Evolutionary conservation across 805 yeast species (phyloP).

Genomic region (Yamadazyma olivae): DNA sequence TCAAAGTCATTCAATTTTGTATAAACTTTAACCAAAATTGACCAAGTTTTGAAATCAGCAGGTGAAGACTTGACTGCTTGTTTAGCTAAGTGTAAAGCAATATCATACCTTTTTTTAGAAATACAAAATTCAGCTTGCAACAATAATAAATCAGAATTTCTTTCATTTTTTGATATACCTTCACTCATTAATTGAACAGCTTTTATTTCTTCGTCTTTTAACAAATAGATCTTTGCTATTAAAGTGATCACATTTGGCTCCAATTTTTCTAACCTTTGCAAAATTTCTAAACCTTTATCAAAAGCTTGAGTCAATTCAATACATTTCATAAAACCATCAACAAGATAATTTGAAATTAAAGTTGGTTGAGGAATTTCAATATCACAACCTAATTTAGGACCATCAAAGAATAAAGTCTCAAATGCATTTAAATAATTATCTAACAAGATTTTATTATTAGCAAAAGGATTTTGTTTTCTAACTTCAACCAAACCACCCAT

Average conservation of each 20-base stretch:
- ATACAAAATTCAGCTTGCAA: constrained; percentile 59
- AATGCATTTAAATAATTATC: constrained; percentile 58
- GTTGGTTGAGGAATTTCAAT: constrained; percentile 71
- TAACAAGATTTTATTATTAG: constrained; percentile 34
- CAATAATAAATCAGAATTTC: constrained; percentile 53
- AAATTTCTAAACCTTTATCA: constrained; percentile 57
- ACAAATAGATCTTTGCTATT: constrained; percentile 49
- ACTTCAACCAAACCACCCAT: constrained; percentile 73
- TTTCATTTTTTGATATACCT: constrained; percentile 46
- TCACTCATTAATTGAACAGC: constrained; percentile 52
- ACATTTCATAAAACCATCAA: constrained; percentile 67
- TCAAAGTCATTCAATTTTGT: constrained; percentile 64
- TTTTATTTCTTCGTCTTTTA: constrained; percentile 57
- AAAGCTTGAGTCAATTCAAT: constrained; percentile 64
- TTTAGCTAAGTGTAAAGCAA: constrained; percentile 57
- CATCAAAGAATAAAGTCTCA: constrained; percentile 62
- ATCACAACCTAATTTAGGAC: constrained; percentile 61
- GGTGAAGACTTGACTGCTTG: constrained; percentile 72
- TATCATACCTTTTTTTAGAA: constrained; percentile 48
- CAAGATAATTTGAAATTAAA: constrained; percentile 60
- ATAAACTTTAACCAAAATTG: constrained; percentile 60
- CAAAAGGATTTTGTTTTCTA: constrained; percentile 76
- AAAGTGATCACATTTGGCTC: constrained; percentile 61
- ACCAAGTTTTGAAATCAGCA: constrained; percentile 75
- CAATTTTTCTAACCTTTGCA: constrained; percentile 46